Evolutionary conservation across 148 eudicot genomes (phyloP).

Genomic region (Heliamphora exappendiculata): DNA sequence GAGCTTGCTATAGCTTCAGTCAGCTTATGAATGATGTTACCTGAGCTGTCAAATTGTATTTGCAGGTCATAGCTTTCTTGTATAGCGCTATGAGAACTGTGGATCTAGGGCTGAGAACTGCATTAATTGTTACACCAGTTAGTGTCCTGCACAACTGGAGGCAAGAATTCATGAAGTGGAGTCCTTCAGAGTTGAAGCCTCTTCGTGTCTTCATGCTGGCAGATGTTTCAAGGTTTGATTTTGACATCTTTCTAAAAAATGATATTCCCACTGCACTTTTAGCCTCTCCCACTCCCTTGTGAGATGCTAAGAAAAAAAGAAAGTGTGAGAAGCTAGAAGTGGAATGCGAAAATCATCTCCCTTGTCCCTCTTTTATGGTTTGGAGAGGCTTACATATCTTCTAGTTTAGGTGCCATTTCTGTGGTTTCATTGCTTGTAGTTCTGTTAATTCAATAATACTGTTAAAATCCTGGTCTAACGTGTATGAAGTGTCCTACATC

Average conservation of each 20-base stretch:
- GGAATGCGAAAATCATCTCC: too few species aligned
- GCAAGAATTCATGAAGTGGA: constrained; percentile 85
- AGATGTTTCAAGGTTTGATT: constrained; percentile 75
- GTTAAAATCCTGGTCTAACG: too few species aligned
- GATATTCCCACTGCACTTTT: too few species aligned
- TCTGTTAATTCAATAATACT: too few species aligned
- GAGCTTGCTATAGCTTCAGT: neutral
- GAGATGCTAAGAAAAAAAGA: too few species aligned
- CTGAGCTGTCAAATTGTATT: constrained; percentile 16
- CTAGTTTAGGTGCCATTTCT: too few species aligned
- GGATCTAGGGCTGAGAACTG: constrained; percentile 80
- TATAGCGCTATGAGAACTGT: constrained; percentile 91
- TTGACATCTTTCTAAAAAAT: neutral
- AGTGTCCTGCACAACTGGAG: constrained; percentile 97
- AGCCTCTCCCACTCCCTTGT: too few species aligned
- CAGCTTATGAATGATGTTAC: constrained; percentile 1
- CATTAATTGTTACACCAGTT: constrained; percentile 85
- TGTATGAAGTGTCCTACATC: too few species aligned
- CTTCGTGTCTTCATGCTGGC: constrained; percentile 88
- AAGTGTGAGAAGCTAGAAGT: too few species aligned
- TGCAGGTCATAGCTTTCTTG: constrained; percentile 90
- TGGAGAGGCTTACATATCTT: too few species aligned
- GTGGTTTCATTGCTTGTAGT: neutral
- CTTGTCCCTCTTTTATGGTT: too few species aligned
- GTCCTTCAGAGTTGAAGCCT: constrained; percentile 74